phyloP scores from a whole-genome alignment of 1,284 basidiomycete genomes.

The Xerocomus amazonicus region DNA sequence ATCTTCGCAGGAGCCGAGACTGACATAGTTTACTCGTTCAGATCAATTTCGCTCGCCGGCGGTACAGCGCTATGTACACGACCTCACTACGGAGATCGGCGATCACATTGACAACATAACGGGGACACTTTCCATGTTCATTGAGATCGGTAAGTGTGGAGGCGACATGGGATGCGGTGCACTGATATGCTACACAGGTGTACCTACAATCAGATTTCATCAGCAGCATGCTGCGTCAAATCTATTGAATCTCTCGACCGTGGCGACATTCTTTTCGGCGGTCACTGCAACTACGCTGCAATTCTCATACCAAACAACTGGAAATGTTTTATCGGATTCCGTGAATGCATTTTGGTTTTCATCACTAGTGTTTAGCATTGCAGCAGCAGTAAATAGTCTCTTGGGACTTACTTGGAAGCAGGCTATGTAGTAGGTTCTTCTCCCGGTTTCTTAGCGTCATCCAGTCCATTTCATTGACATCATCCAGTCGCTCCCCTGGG shows the following conservation, averaged over 20 bases:
- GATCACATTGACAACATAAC: conserved; percentile 55
- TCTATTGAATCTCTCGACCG: conserved; percentile 52
- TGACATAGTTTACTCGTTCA: conserved; percentile 24
- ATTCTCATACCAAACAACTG: conserved; percentile 40
- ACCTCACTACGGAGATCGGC: conserved; percentile 50
- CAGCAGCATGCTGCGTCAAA: conserved; percentile 53
- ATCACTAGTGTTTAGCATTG: conserved; percentile 59
- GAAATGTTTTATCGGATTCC: conserved; percentile 33
- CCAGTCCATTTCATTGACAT: conserved; percentile 24
- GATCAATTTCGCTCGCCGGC: conserved; percentile 52
- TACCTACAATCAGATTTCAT: conserved; percentile 58
- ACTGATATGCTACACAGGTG: conserved; percentile 39
- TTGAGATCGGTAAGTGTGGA: conserved; percentile 48
- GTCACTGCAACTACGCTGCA: conserved; percentile 57
- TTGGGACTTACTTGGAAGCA: conserved; percentile 58
- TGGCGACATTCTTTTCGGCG: conserved; percentile 61
- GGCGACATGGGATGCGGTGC: conserved; percentile 14
- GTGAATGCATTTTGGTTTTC: conserved; percentile 63
- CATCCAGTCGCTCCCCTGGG: conserved; percentile 50
- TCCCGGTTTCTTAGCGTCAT: conserved; percentile 10
- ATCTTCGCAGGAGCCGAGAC: neutral
- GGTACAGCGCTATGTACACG: conserved; percentile 53
- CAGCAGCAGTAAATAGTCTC: conserved; percentile 57
- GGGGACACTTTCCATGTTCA: conserved; percentile 47
- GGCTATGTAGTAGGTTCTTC: conserved; percentile 52